A percentile compares a stretch with the other conserved stretches of the same genome.
Conservation (phyloP, 2,329 filamentous ascomycete species). For the Lomentospora prolificans region DNA sequence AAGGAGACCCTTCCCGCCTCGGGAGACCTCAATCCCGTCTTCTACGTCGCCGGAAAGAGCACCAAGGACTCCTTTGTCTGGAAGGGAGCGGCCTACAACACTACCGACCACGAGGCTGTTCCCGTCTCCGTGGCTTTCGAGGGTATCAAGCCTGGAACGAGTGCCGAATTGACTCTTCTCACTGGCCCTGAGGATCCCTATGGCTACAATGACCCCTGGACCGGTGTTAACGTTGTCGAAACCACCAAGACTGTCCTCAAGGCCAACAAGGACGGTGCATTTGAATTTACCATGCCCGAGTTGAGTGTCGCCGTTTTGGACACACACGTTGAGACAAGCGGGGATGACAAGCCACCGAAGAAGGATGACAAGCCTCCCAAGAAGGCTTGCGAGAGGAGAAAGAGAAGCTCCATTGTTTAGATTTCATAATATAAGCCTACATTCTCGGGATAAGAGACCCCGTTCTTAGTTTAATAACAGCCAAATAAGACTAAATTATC, state of each 20-base stretch:
- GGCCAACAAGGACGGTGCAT: conserved; percentile 34
- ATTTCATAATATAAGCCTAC: neutral
- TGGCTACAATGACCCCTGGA: conserved; percentile 26
- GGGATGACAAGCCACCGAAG: neutral
- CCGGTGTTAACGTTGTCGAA: conserved; percentile 39
- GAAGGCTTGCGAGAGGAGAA: neutral
- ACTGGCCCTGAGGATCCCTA: conserved; percentile 32
- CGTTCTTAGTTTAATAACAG: too few species aligned
- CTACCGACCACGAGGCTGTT: conserved; percentile 31
- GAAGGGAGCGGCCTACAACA: conserved; percentile 45
- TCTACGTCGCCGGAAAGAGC: conserved; percentile 39
- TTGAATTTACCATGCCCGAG: conserved; percentile 42
- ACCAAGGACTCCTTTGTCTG: conserved; percentile 32
- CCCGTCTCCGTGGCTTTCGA: conserved; percentile 36
- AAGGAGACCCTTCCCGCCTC: conserved; percentile 35
- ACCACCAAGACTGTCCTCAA: conserved; percentile 26
- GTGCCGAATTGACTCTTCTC: conserved; percentile 34
- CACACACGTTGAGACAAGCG: conserved; percentile 18
- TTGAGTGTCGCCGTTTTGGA: conserved; percentile 48
- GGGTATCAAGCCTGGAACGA: conserved; percentile 26
- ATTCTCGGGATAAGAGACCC: neutral
- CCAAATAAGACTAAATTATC: too few species aligned
- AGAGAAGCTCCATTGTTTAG: neutral
- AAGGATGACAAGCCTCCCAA: neutral
- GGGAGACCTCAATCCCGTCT: conserved; percentile 33